A percentile compares a stretch with the other conserved stretches of the same genome.
These are phyloP conservation scores for Carex parvula DNA, from an alignment of 176 grass and related monocot species.

Conservation along the genomic window DNA sequence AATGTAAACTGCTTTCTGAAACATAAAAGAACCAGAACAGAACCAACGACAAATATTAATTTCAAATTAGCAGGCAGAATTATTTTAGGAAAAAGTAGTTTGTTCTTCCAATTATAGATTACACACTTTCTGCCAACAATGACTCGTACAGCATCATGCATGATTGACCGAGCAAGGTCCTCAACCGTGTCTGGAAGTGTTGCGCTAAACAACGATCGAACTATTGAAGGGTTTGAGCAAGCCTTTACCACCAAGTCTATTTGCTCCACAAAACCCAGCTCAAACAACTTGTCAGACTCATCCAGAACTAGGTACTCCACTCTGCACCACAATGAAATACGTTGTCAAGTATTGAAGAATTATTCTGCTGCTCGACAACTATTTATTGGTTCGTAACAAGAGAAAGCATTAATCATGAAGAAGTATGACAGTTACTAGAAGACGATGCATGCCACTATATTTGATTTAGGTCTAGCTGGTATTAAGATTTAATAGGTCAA, in stretches of 20 bases:
- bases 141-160: slow-evolving; percentile 87
- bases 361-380: not conserved
- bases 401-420: not conserved
- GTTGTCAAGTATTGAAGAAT: not conserved
- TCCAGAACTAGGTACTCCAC: slow-evolving; percentile 95
- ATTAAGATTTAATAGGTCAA: not conserved
- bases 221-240: slow-evolving; percentile 81
- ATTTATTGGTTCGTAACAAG: not conserved
- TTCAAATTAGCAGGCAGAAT: not conserved
- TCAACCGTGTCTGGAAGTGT: slow-evolving; percentile 89
- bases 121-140: slow-evolving; percentile 91
- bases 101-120: not conserved
- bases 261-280: slow-evolving; percentile 88
- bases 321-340: slow-evolving; percentile 40
- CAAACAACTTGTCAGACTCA: slow-evolving; percentile 97
- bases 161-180: slow-evolving; percentile 81
- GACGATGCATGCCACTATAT: not conserved
- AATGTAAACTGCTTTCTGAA: not conserved
- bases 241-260: slow-evolving; percentile 76
- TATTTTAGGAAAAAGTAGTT: not conserved
- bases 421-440: not conserved
- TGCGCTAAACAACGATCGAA: slow-evolving; percentile 82
- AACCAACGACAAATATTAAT: not conserved
- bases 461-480: not conserved
- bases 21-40: slow-evolving; percentile 3